Evolutionary conservation across 2,329 filamentous ascomycete species (phyloP).

Genomic region (Exserohilum turcica): DNA sequence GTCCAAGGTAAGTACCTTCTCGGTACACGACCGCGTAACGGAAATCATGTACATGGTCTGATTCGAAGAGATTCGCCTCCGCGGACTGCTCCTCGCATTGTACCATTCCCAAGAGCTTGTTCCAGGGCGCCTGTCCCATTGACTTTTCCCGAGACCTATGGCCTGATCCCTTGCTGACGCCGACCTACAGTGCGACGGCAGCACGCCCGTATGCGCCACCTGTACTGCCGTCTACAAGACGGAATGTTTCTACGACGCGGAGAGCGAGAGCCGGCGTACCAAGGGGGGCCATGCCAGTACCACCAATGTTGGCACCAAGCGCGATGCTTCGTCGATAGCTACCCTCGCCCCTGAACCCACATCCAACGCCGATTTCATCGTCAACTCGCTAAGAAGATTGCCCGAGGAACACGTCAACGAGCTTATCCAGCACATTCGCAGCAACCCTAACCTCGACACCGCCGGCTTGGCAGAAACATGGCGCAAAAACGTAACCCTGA

Average conservation of each 20-base stretch:
- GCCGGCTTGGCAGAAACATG: slow-evolving; percentile 49
- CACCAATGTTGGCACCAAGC: slow-evolving; percentile 33
- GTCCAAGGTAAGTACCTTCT: slow-evolving; percentile 50
- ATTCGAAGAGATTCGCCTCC: slow-evolving; percentile 21
- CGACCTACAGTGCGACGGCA: slow-evolving; percentile 55
- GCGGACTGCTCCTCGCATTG: slow-evolving; percentile 20
- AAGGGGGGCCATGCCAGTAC: slow-evolving; percentile 39
- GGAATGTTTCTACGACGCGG: slow-evolving; percentile 56
- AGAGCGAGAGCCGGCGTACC: slow-evolving; percentile 54
- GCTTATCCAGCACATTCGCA: slow-evolving; percentile 52
- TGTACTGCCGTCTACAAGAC: slow-evolving; percentile 58
- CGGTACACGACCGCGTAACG: not conserved
- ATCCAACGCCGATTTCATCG: slow-evolving; percentile 45
- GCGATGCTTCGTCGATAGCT: slow-evolving; percentile 31
- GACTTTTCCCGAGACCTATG: not conserved
- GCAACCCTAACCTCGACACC: slow-evolving; percentile 48
- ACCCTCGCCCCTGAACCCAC: slow-evolving; percentile 14
- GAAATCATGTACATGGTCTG: slow-evolving; percentile 3
- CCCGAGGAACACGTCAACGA: slow-evolving; percentile 53
- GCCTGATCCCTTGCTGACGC: slow-evolving; percentile 19
- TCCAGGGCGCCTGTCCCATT: slow-evolving; percentile 2
- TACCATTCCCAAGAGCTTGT: not conserved
- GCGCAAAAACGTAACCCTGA: slow-evolving; percentile 46
- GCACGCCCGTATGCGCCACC: slow-evolving; percentile 56
- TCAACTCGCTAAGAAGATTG: slow-evolving; percentile 51